Evolutionary conservation across 805 yeast genomes (phyloP).

Genomic region (Myxozyma mucilagina): DNA sequence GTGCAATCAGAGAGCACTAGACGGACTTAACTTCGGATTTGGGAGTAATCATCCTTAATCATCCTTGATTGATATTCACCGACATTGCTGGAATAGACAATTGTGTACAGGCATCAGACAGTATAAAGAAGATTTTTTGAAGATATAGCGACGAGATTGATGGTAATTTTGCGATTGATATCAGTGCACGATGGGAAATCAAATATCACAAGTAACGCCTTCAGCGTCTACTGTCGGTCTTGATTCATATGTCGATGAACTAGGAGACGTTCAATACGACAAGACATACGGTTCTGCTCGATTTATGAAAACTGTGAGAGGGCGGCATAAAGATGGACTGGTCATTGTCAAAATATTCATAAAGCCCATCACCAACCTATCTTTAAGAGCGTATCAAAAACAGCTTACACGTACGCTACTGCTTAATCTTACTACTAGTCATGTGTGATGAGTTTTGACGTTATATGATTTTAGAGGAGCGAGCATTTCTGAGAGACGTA

Average conservation of each 20-base stretch:
- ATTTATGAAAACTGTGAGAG: conserved; percentile 82
- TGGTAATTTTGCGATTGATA: not conserved
- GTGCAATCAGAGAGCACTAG: no score
- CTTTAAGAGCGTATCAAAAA: conserved; percentile 18
- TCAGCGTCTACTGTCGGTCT: conserved; percentile 89
- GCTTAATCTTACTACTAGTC: not conserved
- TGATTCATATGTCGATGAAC: conserved; percentile 82
- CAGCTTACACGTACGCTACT: conserved; percentile 25
- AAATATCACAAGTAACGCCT: conserved; percentile 81
- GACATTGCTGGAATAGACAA: no score
- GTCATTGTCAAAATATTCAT: conserved; percentile 79
- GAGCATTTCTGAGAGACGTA: conserved; percentile 47
- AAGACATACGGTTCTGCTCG: conserved; percentile 77
- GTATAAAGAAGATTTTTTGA: not conserved
- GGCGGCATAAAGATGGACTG: conserved; percentile 69
- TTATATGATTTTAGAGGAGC: conserved; percentile 41
- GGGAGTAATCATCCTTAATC: no score
- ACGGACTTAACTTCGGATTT: no score
- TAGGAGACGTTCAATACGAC: conserved; percentile 72
- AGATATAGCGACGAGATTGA: not conserved
- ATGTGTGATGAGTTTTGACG: conserved; percentile 20
- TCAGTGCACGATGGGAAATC: conserved; percentile 70
- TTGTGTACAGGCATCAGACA: not conserved
- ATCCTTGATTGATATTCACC: no score
- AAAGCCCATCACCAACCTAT: conserved; percentile 53